Evolutionary conservation across 1,284 basidiomycete species (phyloP).

Genomic region (Quambalaria eucalypti): DNA sequence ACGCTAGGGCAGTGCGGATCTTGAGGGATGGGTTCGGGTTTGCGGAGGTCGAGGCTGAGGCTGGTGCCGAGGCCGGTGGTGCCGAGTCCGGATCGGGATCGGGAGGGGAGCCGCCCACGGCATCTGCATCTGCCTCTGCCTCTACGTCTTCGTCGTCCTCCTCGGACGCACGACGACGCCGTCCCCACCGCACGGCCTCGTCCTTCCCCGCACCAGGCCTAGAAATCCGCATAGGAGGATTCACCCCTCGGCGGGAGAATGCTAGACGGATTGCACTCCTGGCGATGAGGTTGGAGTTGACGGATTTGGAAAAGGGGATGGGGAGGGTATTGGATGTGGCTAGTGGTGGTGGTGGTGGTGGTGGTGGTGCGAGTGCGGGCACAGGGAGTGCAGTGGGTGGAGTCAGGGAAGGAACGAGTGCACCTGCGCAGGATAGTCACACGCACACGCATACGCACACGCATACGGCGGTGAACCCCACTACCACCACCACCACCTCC

Average conservation of each 20-base stretch:
- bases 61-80: neutral
- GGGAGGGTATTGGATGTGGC: slow-evolving; percentile 18
- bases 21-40: slow-evolving; percentile 31
- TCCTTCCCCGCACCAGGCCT: no score
- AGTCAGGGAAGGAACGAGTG: no score
- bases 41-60: neutral
- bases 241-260: slow-evolving; percentile 26
- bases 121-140: no score
- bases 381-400: no score
- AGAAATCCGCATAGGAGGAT: slow-evolving; percentile 39
- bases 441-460: no score
- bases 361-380: neutral
- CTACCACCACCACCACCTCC: no score
- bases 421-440: neutral
- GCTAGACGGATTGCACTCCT: slow-evolving; percentile 42
- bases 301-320: slow-evolving; percentile 36
- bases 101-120: no score
- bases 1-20: slow-evolving; percentile 38
- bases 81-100: slow-evolving; percentile 7
- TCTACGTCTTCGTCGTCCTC: no score
- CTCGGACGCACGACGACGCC: no score
- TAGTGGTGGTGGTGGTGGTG: neutral
- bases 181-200: no score
- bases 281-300: slow-evolving; percentile 43
- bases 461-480: no score